Conservation (phyloP, 192 early-diverging fungal species). For the Dispira parvispora region DNA sequence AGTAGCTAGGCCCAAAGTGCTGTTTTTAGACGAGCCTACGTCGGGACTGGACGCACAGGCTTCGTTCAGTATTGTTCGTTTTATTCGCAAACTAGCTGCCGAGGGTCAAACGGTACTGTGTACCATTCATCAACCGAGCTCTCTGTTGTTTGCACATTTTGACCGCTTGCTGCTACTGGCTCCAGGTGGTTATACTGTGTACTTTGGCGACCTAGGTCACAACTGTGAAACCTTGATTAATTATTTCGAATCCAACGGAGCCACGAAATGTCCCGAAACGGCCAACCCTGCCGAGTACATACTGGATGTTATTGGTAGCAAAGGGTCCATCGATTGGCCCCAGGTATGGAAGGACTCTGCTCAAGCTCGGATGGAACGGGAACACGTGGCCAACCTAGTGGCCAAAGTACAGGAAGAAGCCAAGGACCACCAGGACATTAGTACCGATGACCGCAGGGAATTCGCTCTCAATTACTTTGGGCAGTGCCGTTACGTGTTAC, state of each 20-base stretch:
- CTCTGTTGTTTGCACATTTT: constrained; percentile 63
- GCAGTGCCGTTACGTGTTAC: constrained; percentile 41
- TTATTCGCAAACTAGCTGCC: constrained; percentile 43
- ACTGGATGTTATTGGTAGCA: constrained; percentile 50
- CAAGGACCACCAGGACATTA: constrained; percentile 15
- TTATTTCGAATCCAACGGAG: constrained; percentile 70
- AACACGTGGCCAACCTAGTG: constrained; percentile 38
- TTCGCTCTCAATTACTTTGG: constrained; percentile 25
- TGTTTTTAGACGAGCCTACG: constrained; percentile 82
- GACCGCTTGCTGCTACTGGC: constrained; percentile 59
- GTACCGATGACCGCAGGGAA: constrained; percentile 19
- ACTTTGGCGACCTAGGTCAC: constrained; percentile 62
- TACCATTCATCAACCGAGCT: constrained; percentile 70
- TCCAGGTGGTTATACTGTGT: constrained; percentile 60
- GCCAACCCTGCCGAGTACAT: constrained; percentile 82
- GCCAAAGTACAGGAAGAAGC: constrained; percentile 12
- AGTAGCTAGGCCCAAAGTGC: constrained; percentile 50
- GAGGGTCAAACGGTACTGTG: constrained; percentile 47
- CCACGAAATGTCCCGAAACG: constrained; percentile 36
- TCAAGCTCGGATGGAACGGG: constrained; percentile 22
- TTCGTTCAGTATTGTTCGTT: constrained; percentile 48
- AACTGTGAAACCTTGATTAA: constrained; percentile 41
- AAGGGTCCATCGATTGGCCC: constrained; percentile 43
- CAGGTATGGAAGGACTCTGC: constrained; percentile 46
- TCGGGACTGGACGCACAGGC: constrained; percentile 62